These are phyloP conservation scores for Mucor lusitanicus DNA, from an alignment of 371 early-diverging fungal species.

Conservation along the genomic window DNA sequence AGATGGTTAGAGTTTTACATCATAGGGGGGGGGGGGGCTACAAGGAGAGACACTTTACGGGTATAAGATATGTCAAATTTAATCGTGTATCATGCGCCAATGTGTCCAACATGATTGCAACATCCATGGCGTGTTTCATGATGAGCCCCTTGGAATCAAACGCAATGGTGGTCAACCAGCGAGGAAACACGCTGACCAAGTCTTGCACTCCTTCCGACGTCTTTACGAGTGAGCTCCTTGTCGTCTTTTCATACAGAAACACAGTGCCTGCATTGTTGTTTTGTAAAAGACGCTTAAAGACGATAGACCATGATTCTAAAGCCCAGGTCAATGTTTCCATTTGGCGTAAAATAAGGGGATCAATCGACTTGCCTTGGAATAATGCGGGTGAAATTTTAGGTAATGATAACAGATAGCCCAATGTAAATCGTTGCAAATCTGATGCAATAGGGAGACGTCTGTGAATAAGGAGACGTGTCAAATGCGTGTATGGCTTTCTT, in stretches of 20 bases:
- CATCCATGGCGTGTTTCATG: conserved; percentile 49
- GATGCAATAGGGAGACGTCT: not conserved
- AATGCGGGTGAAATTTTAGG: conserved; percentile 29
- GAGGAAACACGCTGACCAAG: conserved; percentile 31
- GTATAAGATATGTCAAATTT: conserved; percentile 30
- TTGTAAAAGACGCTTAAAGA: conserved; percentile 25
- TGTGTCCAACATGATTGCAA: conserved; percentile 43
- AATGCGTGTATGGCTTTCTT: not conserved
- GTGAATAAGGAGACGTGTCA: not conserved
- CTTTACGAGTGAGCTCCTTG: conserved; percentile 18
- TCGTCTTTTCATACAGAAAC: conserved; percentile 30
- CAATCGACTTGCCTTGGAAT: conserved; percentile 19
- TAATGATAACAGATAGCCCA: conserved; percentile 37
- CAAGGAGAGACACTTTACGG: conserved; percentile 23
- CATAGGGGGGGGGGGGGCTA: not conserved
- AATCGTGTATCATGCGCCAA: conserved; percentile 40
- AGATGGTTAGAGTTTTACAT: not conserved
- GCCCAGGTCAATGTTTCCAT: not conserved
- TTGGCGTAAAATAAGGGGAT: not conserved
- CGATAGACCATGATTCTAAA: conserved; percentile 36
- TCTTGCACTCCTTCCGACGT: not conserved
- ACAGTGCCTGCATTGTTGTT: conserved; percentile 29
- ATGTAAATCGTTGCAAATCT: conserved; percentile 23
- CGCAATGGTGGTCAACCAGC: conserved; percentile 40
- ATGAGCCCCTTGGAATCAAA: conserved; percentile 35